Percentiles rank a stretch among this genome's conserved stretches.
These are phyloP conservation scores for Xylaria sp. DNA, from an alignment of 2,329 filamentous ascomycete genomes.

Conservation along the genomic window DNA sequence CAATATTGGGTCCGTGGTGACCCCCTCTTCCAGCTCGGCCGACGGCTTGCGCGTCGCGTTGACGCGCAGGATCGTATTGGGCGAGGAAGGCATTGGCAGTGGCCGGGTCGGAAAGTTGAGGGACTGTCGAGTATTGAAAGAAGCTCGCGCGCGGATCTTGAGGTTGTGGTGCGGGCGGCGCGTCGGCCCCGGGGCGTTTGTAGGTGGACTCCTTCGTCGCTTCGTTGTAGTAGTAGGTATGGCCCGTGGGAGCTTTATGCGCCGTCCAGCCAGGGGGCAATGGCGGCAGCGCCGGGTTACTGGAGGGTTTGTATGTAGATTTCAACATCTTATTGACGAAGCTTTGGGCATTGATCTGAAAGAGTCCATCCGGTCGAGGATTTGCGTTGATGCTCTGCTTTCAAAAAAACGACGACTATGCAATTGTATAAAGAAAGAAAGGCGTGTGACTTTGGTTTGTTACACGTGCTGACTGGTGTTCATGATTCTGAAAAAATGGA, in stretches of 20 bases:
- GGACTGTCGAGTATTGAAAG: conserved; percentile 56
- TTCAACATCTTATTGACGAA: conserved; percentile 68
- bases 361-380: neutral
- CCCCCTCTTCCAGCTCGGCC: conserved; percentile 55
- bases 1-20: conserved; percentile 61
- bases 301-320: conserved; percentile 76
- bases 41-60: conserved; percentile 51
- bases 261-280: conserved; percentile 90
- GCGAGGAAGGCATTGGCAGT: conserved; percentile 71
- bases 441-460: neutral
- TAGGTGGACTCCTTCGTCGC: conserved; percentile 89
- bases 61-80: conserved; percentile 58
- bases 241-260: conserved; percentile 87
- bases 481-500: neutral
- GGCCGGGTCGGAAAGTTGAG: conserved; percentile 63
- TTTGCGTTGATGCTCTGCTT: neutral
- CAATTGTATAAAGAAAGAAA: neutral
- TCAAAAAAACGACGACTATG: neutral
- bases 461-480: neutral
- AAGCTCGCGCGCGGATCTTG: conserved; percentile 53
- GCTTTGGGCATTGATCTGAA: neutral
- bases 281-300: conserved; percentile 63
- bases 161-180: conserved; percentile 31
- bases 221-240: conserved; percentile 88
- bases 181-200: conserved; percentile 69